phyloP scores from a whole-genome alignment of 1,284 basidiomycete species.

The Coniophora puteana region DNA sequence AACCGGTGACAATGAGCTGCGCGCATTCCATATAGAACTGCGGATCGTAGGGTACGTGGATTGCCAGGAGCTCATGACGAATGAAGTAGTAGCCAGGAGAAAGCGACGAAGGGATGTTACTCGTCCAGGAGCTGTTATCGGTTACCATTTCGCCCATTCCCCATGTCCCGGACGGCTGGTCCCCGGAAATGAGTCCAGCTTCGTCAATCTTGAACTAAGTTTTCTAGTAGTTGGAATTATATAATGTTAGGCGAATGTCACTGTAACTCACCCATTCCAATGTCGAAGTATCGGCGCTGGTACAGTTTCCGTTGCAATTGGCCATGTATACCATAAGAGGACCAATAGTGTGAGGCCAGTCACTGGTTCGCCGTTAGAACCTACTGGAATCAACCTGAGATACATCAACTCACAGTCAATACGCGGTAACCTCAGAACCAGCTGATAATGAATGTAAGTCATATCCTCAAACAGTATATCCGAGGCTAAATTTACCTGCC shows the following conservation, averaged over 20 bases:
- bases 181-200: slow-evolving; percentile 33
- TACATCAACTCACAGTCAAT: slow-evolving; percentile 31
- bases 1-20: slow-evolving; percentile 31
- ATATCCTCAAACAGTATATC: background rate
- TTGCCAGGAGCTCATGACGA: too few relatives aligned
- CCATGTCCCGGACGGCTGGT: slow-evolving; percentile 28
- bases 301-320: slow-evolving; percentile 27
- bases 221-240: background rate
- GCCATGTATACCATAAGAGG: too few relatives aligned
- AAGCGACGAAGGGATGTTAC: slow-evolving; percentile 32
- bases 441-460: slow-evolving; percentile 15
- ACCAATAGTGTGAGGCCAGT: slow-evolving; percentile 31
- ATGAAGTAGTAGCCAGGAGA: slow-evolving; percentile 33
- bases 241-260: background rate
- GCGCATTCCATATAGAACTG: too few relatives aligned
- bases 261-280: slow-evolving; percentile 29
- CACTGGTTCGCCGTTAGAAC: slow-evolving; percentile 7
- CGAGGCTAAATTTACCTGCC: slow-evolving; percentile 9
- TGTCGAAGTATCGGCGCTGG: slow-evolving; percentile 27
- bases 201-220: slow-evolving; percentile 38
- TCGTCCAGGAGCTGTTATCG: slow-evolving; percentile 34
- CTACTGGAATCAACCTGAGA: background rate
- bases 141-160: slow-evolving; percentile 31
- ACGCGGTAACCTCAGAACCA: slow-evolving; percentile 38
- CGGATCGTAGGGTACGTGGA: slow-evolving; percentile 29